Evolutionary conservation across 371 early-diverging fungal genomes (phyloP), one percentile per base, ranked within the genome.

Genomic region (Haplosporangium sp.): DNA sequence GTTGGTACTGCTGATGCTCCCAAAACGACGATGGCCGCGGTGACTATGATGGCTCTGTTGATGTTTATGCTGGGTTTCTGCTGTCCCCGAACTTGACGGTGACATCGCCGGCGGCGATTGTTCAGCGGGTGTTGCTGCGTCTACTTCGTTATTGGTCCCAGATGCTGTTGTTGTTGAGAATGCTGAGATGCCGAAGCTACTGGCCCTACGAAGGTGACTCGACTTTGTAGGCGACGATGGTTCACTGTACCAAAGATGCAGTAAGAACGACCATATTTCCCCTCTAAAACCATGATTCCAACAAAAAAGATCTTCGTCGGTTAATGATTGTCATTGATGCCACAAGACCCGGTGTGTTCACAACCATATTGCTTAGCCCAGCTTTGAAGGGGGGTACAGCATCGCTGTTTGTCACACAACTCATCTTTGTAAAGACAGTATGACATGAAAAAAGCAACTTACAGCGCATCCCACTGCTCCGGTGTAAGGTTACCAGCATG

Each of bases 191-290:
- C 70, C 67, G 51, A 62, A 53, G 58, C 59, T 59, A 43, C 72
- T 77, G 42, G 65, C 20, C 16, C 65, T 60, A 13, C 68, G 68
- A 12, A 55, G 57, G 41, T 64, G 72, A 36, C 14, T 55, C 37
- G 59, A 45, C 20, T 56, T 37, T 5, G 79, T 53, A 20, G 64
- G 50, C 45, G 71, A 64, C 7, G 69, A 61, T 12, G 79, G 79
- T 13, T 77, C 79, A 12, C 72, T 67, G 52, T 77, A 77, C 79
- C 79, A 77, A 48, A 77, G 79, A 23, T 77, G 79, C 6, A 77
- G 68, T 12, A 77, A 37, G 51, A 77, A 77, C 3, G 68, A 77
- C 79, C 79, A 77, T 12, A 77, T 77, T 58, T 77, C 79, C 4
- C 79, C 79, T n/a, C 79, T 77, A 42, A 36, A 20, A 40, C 21